These are phyloP conservation scores for Tetrahymena elliotti DNA, from an alignment of 73 alveolate genomes.

Conservation along the genomic window DNA sequence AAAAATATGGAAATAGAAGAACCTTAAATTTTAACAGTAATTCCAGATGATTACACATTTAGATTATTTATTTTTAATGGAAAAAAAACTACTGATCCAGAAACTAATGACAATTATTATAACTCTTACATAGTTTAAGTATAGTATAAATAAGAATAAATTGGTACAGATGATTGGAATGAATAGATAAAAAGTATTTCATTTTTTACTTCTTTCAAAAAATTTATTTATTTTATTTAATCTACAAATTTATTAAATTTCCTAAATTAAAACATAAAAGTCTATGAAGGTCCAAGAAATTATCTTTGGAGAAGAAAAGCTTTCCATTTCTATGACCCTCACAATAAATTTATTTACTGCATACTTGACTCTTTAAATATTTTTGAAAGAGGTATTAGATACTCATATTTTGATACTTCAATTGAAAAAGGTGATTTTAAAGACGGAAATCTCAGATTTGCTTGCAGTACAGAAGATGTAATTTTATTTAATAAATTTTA, in stretches of 20 bases:
- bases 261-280: background rate
- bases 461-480: slow-evolving; percentile 39
- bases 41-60: background rate
- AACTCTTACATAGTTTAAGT: slow-evolving; percentile 11
- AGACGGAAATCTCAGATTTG: slow-evolving; percentile 34
- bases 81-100: background rate
- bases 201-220: background rate
- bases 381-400: slow-evolving; percentile 33
- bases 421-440: slow-evolving; percentile 19
- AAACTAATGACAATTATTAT: slow-evolving; percentile 3
- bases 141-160: background rate
- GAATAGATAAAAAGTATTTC: background rate
- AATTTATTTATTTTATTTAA: too few species aligned
- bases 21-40: slow-evolving; percentile 15
- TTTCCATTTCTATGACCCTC: slow-evolving; percentile 41
- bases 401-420: slow-evolving; percentile 4
- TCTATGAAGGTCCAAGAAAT: slow-evolving; percentile 32
- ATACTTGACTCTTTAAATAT: slow-evolving; percentile 22
- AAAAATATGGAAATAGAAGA: slow-evolving; percentile 34
- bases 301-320: slow-evolving; percentile 11
- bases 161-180: slow-evolving; percentile 3
- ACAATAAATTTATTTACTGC: slow-evolving; percentile 22
- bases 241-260: too few species aligned
- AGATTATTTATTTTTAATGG: slow-evolving; percentile 8
- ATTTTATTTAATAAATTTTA: background rate